Base-by-base conservation (phyloP, 1,284 basidiomycete genomes). In the Spongispora temasekensis region DNA sequence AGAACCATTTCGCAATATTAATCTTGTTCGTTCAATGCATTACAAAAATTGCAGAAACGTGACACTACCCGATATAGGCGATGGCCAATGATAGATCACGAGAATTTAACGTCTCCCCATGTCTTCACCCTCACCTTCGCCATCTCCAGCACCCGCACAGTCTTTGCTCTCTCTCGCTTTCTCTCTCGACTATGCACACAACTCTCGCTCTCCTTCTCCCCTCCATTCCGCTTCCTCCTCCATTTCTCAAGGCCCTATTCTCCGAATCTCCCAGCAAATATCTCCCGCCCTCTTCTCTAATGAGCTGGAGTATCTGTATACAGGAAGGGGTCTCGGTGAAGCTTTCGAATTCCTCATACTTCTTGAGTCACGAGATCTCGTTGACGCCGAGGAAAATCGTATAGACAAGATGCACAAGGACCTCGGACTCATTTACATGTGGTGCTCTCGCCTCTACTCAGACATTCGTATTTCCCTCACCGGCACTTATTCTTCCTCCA, bases 401-500 rank as follows among this genome's bases (percentile, higher is more conserved):
- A 77, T 93, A 56, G 93, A 96, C 77, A 95, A 95, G 75, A 85
- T 97, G 4, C 82, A 88, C 58, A 91, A 95, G 75, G 95, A 97
- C 73, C 81, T 97, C 34, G 93, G n/a, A n/a, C n/a, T n/a, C n/a
- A n/a, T 96, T 30, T 97, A 91, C 80, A 96, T 96, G 94, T 97
- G 95, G 95, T 80, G 95, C 30, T 93, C 91, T 19, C 87, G 94
- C 58, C 85, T 98, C 15, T 98, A 95, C 75, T 92, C 93, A 2
- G 95, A 98, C 75, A 86, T 95, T 19, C 85, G 88, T 56, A 89
- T 98, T 61, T 83, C 89, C 1, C 84, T 95, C 59, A 83, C 84
- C 0, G 88, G 87, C 42, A 83, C 82, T 53, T 86, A 88, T 67
- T 83, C 81, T 12, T 81, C 80, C 17, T 77, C 79, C 2, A 85